Evolutionary conservation across 1,284 basidiomycete species (phyloP).

Genomic region (Takashimella koratensis): DNA sequence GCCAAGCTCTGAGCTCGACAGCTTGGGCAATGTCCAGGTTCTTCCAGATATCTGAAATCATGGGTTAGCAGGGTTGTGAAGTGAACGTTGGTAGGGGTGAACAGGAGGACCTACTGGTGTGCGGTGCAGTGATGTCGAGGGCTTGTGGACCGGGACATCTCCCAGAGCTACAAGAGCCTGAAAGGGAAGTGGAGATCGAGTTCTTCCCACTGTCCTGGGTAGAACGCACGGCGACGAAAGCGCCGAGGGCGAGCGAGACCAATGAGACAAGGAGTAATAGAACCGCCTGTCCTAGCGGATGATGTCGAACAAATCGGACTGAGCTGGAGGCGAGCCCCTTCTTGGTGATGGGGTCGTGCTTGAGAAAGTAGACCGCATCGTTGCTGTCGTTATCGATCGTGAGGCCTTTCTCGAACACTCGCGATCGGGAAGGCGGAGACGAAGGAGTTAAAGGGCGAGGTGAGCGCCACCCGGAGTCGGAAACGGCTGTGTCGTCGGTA

Average conservation of each 20-base stretch:
- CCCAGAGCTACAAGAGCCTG: background rate
- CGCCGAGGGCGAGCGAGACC: background rate
- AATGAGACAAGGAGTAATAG: background rate
- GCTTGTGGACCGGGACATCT: constrained; percentile 1
- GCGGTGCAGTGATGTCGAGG: background rate
- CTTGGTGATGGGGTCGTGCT: too few relatives aligned
- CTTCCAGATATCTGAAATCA: constrained; percentile 30
- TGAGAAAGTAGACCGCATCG: too few relatives aligned
- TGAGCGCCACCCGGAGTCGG: background rate
- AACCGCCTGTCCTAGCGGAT: background rate
- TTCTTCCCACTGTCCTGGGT: background rate
- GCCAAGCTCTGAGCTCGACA: constrained; percentile 53
- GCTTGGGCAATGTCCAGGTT: constrained; percentile 50
- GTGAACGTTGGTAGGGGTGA: too few relatives aligned
- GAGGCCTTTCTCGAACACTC: too few relatives aligned
- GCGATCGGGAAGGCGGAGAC: background rate
- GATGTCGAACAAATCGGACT: too few relatives aligned
- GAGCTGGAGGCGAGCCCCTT: too few relatives aligned
- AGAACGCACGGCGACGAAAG: background rate
- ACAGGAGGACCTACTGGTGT: background rate
- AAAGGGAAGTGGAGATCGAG: background rate
- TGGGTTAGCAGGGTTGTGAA: background rate
- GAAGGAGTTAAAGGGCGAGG: background rate
- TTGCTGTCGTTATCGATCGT: too few relatives aligned
- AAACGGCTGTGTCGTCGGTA: background rate